Evolutionary conservation across 768 basidiomycete species (phyloP), one percentile per base, ranked within the genome.

Genomic region (Boletus huronensis): DNA sequence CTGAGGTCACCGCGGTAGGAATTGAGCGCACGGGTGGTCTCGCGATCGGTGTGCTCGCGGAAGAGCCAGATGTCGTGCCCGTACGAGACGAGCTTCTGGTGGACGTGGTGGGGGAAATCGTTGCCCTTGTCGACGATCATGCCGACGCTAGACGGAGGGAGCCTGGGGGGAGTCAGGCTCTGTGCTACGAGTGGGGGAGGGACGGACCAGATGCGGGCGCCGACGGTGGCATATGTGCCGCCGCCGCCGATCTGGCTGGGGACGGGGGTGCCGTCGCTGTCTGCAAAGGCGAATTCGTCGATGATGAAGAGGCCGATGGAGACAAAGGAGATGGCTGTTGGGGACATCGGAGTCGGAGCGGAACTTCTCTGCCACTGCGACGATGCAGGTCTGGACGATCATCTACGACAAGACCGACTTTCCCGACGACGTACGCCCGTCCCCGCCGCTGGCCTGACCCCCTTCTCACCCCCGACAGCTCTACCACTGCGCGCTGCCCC

Each of bases 291-390:
- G 63, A 83, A 87, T 3, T 86, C 79, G 69, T 97, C 93, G 62
- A 95, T 80, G 63, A 97, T 94, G 74, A 95, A 95, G 82, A 93
- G 83, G 7, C 93, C 93, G 26, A 93, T 75, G n/a, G 85, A 83
- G 19, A 81, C 82, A 44, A 91, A 85, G 38, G 69, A 58, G 17
- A 23, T 10, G 17, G 23, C 23, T 4, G 34, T 35, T 35, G 34
- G 35, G 29, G 65, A 28, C 48, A 63, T 58, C 48, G 62, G 63
- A 70, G 65, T 67, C 55, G 40, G 32, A 60, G 47, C 53, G 59
- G 35, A 25, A 55, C 54, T n/a, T n/a, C n/a, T 58, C 60, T 52
- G 44, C n/a, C n/a, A 60, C 43, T 39, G 50, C 50, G 31, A 62
- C 58, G 58, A 77, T 78, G 77, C 73, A 78, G 42, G 74, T 79